Base-by-base conservation (phyloP, 2,329 filamentous ascomycete species). In the Colletotrichum salicis region DNA sequence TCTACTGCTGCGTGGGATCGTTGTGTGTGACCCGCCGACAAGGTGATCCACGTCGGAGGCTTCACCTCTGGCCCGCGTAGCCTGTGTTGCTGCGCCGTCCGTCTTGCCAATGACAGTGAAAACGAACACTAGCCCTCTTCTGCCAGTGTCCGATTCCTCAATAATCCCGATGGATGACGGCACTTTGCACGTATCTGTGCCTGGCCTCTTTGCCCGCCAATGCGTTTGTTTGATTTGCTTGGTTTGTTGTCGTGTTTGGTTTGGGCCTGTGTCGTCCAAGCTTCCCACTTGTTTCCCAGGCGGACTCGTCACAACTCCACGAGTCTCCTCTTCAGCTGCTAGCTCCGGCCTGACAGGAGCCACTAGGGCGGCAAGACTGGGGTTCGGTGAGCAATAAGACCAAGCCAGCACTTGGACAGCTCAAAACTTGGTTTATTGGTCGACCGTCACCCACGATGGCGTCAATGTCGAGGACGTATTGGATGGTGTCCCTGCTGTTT, bases 1-100 rank as follows among this genome's bases (percentile, higher is more conserved):
- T 24, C 45, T 13, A 45, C 41, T 10, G 19, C 24, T n/a, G 52
- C 37, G 33, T 58, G 54, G 55, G 45, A 48, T 69, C 41, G 60
- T 19, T 33, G 41, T 56, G 48, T 70, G 45, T 33, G 12, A 48
- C 41, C 6, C 55, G 41, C 64, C 57, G 64, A 67, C 68, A 71
- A 62, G 64, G 68, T 51, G 55, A 71, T 62, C 57, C 64, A 67
- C 64, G 68, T 62, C 64, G 68, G 63, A 61, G 27, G 19, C 58
- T 55, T 45, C 55, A 51, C 48, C 64, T 62, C 41, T 60, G 48
- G 15, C 33, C 15, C 24, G 41, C 22, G 45, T 65, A n/a, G 15
- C 19, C 35, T 65, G 11, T 67, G 27, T 41, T 45, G 52, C 22
- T 56, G 33, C 29, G 29, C 29, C 29, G 41, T 61, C 59, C 27